A percentile compares a stretch with the other conserved stretches of the same genome.
phyloP scores from a whole-genome alignment of 2,329 filamentous ascomycete species.

The Aspergillus pseudoglaucus region DNA sequence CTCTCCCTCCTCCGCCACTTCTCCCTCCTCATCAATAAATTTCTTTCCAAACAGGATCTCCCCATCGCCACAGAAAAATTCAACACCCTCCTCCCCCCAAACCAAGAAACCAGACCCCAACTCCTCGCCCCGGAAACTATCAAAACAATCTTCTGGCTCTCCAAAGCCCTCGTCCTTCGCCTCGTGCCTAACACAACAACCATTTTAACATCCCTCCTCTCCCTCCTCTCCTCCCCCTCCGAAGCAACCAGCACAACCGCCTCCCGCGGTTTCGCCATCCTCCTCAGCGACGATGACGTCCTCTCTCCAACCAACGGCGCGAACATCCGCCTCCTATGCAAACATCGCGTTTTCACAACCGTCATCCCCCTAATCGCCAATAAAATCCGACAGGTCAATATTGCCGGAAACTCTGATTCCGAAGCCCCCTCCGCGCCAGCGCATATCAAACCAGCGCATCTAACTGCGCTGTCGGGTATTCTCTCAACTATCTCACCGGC shows the following conservation, averaged over 20 bases:
- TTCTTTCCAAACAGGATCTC: conserved; percentile 30
- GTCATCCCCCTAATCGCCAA: conserved; percentile 51
- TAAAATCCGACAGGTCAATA: conserved; percentile 42
- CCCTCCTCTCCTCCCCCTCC: conserved; percentile 39
- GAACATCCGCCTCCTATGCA: conserved; percentile 54
- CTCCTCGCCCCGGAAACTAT: conserved; percentile 37
- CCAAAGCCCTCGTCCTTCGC: conserved; percentile 55
- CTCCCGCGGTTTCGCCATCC: conserved; percentile 52
- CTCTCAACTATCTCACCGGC: conserved; percentile 54
- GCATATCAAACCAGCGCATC: conserved; percentile 52
- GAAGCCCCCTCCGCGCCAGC: conserved; percentile 14
- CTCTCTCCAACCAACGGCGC: conserved; percentile 56
- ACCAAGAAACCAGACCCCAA: conserved; percentile 14
- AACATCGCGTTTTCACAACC: conserved; percentile 58
- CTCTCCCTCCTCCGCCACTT: conserved; percentile 38
- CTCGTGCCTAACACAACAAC: conserved; percentile 42
- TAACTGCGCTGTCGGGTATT: conserved; percentile 58
- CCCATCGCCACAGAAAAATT: conserved; percentile 25
- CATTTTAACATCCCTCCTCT: conserved; percentile 47
- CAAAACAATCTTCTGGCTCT: conserved; percentile 53
- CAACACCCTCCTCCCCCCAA: conserved; percentile 23
- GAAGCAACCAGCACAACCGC: conserved; percentile 44
- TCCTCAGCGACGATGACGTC: conserved; percentile 56
- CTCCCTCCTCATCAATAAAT: conserved; percentile 38
- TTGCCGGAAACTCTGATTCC: conserved; percentile 11